Base-by-base conservation (phyloP, 768 basidiomycete genomes). In the Collybiopsis confluens region DNA sequence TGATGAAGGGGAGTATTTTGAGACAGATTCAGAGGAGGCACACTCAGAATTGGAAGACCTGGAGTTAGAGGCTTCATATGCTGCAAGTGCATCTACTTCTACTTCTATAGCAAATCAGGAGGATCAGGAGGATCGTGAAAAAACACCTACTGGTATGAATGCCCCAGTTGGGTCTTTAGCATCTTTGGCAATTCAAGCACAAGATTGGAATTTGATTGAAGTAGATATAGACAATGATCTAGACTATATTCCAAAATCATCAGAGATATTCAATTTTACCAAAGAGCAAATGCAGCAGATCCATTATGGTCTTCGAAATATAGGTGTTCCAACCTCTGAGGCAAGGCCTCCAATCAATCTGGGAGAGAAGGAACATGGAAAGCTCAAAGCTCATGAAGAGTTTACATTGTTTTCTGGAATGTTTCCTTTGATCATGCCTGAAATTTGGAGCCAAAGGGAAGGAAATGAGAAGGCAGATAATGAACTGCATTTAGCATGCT, bases 341-440 rank as follows among this genome's bases (percentile, higher is more conserved):
- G 38, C 52, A 13, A 47, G 57, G 13, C 59, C 48, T 15, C 63
- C 61, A 27, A 45, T 24, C 10, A 62, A 64, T 46, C 55, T 59
- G 42, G 59, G 62, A 28, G 54, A 61, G 37, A 27, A 37, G 3
- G 45, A 51, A 13, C 61, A 62, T 43, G 62, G 59, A 51, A 62
- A 62, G 48, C 48, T 64, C 18, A 62, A 61, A 46, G 61, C 61
- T 13, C 58, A 56, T 26, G 54, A 62, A 47, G 50, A 43, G 43
- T 46, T 57, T 35, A 56, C 51, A 46, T 30, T 59, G 18, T 56
- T 59, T 20, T 42, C 58, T 3, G 51, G 43, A 18, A 56, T 59
- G 9, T 33, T 60, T 21, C 53, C 59, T 15, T 51, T 60, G 18
- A 52, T 61, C 44, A 37, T 61, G 6, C 57, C 59, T 6, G 55